phyloP scores from a whole-genome alignment of 1,284 basidiomycete genomes.

The Amylostereum areolatum region DNA sequence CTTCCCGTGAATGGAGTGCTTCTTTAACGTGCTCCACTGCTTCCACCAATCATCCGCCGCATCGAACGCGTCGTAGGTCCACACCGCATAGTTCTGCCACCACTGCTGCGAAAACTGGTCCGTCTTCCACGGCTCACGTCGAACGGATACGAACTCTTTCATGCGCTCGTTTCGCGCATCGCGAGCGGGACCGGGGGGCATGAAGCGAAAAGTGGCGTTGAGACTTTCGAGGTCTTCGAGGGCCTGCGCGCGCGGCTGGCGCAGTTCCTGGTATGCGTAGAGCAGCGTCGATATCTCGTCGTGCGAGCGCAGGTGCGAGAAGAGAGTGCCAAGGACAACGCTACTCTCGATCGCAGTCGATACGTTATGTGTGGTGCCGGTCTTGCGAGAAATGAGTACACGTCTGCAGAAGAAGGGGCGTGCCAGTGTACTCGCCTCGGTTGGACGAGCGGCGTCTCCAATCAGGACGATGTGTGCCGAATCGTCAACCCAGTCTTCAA shows the following conservation, averaged over 20 bases:
- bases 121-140: slow-evolving; percentile 17
- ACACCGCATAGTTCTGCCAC: slow-evolving; percentile 21
- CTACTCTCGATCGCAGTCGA: slow-evolving; percentile 39
- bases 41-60: slow-evolving; percentile 32
- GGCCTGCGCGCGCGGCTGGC: slow-evolving; percentile 30
- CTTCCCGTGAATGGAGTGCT: slow-evolving; percentile 8
- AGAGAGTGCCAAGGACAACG: slow-evolving; percentile 38
- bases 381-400: too few species aligned
- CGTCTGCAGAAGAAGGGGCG: too few species aligned
- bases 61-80: slow-evolving; percentile 27
- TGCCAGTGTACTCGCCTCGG: too few species aligned
- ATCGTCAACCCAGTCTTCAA: slow-evolving; percentile 32
- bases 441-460: slow-evolving; percentile 45
- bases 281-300: slow-evolving; percentile 37
- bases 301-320: slow-evolving; percentile 33
- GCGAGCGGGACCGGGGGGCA: slow-evolving; percentile 35
- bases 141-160: slow-evolving; percentile 15
- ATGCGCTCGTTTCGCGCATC: slow-evolving; percentile 33
- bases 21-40: slow-evolving; percentile 24
- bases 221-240: slow-evolving; percentile 34
- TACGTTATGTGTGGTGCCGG: too few species aligned
- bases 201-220: slow-evolving; percentile 20
- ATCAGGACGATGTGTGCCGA: slow-evolving; percentile 35
- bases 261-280: slow-evolving; percentile 39
- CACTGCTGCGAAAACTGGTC: slow-evolving; percentile 19